Evolutionary conservation across 208 protist genomes (phyloP).

Genomic region (Trypanosoma caninum): DNA sequence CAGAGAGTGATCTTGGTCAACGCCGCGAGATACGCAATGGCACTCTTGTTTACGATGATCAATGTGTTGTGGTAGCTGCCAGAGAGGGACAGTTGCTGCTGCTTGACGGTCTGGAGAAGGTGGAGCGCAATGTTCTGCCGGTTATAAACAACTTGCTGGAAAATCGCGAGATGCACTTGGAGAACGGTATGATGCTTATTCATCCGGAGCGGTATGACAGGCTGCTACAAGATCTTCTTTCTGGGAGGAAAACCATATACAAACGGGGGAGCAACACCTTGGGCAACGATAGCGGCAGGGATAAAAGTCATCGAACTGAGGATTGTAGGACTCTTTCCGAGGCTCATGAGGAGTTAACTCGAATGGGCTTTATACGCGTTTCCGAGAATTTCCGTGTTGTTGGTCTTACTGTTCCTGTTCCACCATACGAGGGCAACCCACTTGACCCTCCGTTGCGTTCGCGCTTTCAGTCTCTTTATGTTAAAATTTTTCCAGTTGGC

Average conservation of each 20-base stretch:
- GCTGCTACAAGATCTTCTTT: conserved; percentile 55
- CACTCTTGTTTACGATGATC: conserved; percentile 89
- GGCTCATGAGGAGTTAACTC: conserved; percentile 49
- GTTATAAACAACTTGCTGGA: conserved; percentile 96
- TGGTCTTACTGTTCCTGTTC: conserved; percentile 92
- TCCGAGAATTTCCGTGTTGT: conserved; percentile 92
- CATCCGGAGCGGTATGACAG: conserved; percentile 86
- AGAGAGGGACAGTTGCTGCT: conserved; percentile 90
- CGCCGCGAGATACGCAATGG: conserved; percentile 88
- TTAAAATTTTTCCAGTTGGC: conserved; percentile 38
- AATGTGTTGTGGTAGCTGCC: conserved; percentile 91
- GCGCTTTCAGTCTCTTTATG: conserved; percentile 82
- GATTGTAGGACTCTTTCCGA: conserved; percentile 9
- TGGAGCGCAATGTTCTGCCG: conserved; percentile 94
- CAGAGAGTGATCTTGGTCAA: conserved; percentile 94
- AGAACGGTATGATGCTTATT: conserved; percentile 92
- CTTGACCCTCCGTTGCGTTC: conserved; percentile 86
- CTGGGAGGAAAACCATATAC: not conserved
- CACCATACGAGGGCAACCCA: conserved; percentile 76
- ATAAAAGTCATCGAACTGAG: not conserved
- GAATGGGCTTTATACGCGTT: conserved; percentile 84
- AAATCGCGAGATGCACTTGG: conserved; percentile 95
- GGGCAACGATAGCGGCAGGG: not conserved
- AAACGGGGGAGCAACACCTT: not conserved
- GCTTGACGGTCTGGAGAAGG: conserved; percentile 93